Percentiles rank a stretch among this genome's conserved stretches.
These are phyloP conservation scores for Rhizopus sp. DNA, from an alignment of 371 early-diverging fungal species.

Conservation along the genomic window DNA sequence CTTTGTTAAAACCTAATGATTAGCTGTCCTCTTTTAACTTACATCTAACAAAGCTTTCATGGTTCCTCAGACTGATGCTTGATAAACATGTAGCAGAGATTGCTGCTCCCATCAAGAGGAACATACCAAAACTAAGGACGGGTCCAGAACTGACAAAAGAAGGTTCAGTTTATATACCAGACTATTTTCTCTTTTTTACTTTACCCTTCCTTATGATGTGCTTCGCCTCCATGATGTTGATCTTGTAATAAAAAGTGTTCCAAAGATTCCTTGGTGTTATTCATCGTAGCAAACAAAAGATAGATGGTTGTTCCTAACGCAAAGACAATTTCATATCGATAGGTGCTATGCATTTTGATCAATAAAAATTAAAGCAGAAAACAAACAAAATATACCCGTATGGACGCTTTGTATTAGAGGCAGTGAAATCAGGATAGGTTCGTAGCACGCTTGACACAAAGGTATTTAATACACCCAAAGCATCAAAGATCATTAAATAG, in stretches of 20 bases:
- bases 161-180: background rate
- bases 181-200: background rate
- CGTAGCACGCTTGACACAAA: slow-evolving; percentile 58
- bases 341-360: slow-evolving; percentile 34
- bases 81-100: slow-evolving; percentile 54
- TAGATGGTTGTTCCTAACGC: slow-evolving; percentile 61
- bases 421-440: slow-evolving; percentile 45
- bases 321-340: slow-evolving; percentile 63
- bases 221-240: slow-evolving; percentile 36
- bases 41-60: slow-evolving; percentile 62
- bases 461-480: slow-evolving; percentile 60
- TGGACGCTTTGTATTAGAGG: slow-evolving; percentile 57
- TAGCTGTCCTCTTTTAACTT: slow-evolving; percentile 9
- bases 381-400: slow-evolving; percentile 46
- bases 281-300: slow-evolving; percentile 66
- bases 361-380: background rate
- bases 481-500: slow-evolving; percentile 65
- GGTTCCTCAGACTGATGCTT: slow-evolving; percentile 55
- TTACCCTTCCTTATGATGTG: slow-evolving; percentile 37
- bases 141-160: background rate
- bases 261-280: slow-evolving; percentile 66
- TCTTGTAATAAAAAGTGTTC: slow-evolving; percentile 61
- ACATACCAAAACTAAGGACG: slow-evolving; percentile 35
- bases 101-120: slow-evolving; percentile 41
- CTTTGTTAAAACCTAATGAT: background rate